Conservation (phyloP, 164 flowering plant species). For the Annona cherimola region DNA sequence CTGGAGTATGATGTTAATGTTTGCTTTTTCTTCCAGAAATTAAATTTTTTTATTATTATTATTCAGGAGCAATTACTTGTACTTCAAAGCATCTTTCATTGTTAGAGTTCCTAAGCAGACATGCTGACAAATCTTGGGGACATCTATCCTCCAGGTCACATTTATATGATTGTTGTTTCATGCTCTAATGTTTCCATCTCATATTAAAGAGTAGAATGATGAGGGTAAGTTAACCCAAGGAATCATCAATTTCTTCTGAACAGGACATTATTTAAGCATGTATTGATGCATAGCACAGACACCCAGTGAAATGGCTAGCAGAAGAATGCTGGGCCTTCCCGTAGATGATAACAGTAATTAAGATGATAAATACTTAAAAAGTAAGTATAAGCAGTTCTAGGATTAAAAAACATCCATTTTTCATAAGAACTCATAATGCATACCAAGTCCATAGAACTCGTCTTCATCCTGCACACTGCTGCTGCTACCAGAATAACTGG, state of each 20-base stretch:
- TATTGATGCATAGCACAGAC: neutral
- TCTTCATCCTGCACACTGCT: constrained; percentile 47
- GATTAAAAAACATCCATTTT: neutral
- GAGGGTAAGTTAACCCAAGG: neutral
- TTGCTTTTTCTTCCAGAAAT: too few relatives aligned
- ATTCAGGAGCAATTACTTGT: too few relatives aligned
- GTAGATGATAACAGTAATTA: neutral
- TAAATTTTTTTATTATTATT: too few relatives aligned
- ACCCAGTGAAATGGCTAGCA: neutral
- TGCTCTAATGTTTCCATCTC: too few relatives aligned
- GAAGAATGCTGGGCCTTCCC: neutral
- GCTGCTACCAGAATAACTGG: constrained; percentile 43
- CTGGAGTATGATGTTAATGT: too few relatives aligned
- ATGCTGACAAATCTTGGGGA: too few relatives aligned
- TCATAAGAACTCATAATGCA: neutral
- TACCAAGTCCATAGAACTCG: constrained; percentile 92
- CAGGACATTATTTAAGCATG: neutral
- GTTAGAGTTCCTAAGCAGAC: too few relatives aligned
- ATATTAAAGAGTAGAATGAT: too few relatives aligned
- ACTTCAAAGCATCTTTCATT: too few relatives aligned
- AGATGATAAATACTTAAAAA: too few relatives aligned
- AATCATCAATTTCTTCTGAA: neutral
- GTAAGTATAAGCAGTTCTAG: neutral
- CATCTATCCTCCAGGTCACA: too few relatives aligned
- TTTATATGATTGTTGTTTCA: too few relatives aligned